Percentiles rank a stretch among this genome's conserved stretches.
phyloP scores from a whole-genome alignment of 257 asterid species.

The Solanum pennellii region DNA sequence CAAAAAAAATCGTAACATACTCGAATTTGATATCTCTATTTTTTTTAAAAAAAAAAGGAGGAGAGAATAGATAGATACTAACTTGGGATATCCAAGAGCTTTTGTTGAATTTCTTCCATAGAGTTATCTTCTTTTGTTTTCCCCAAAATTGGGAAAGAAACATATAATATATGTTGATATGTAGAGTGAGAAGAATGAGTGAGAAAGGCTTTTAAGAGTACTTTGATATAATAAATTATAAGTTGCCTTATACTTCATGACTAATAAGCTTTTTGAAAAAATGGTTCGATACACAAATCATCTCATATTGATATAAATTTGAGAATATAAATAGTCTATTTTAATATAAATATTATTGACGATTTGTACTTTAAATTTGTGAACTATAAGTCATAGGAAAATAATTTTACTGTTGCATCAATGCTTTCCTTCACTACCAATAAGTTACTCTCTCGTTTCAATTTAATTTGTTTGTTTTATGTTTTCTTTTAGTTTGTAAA shows the following conservation, averaged over 20 bases:
- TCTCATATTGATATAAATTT: accelerated
- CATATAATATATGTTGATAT: not conserved
- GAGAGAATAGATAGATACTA: not conserved
- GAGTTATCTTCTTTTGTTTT: not conserved
- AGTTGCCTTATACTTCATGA: not conserved
- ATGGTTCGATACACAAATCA: accelerated
- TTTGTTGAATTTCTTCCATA: not conserved
- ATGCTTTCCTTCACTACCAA: too few relatives aligned
- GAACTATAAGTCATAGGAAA: accelerated
- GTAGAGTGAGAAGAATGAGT: not conserved
- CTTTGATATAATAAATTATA: not conserved
- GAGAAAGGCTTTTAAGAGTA: not conserved
- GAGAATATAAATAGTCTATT: too few relatives aligned
- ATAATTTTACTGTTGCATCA: accelerated
- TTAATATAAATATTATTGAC: too few relatives aligned
- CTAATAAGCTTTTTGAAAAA: not conserved
- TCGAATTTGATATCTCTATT: too few relatives aligned
- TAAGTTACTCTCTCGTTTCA: not conserved
- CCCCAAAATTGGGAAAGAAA: not conserved
- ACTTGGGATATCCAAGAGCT: not conserved
- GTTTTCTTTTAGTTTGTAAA: too few relatives aligned
- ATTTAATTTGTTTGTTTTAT: too few relatives aligned
- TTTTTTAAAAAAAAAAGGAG: too few relatives aligned
- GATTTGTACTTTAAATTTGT: too few relatives aligned
- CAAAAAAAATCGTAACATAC: too few relatives aligned